A percentile compares a stretch with the other conserved stretches of the same genome.
These are phyloP conservation scores for Carex littledalei DNA, from an alignment of 176 grass and related monocot species.

Conservation along the genomic window DNA sequence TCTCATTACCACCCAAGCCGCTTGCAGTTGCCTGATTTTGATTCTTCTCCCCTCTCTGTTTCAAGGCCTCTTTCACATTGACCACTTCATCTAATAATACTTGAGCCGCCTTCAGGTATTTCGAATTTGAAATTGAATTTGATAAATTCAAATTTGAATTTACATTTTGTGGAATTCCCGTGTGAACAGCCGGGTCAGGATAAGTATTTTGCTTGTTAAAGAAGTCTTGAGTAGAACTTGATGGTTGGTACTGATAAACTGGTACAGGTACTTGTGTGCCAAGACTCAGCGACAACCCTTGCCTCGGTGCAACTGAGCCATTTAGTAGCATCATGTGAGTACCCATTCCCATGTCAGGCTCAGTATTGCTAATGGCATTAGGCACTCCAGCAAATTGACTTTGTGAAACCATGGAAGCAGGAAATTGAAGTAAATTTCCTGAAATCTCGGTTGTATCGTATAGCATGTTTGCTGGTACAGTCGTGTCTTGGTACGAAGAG, in stretches of 20 bases:
- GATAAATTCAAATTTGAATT: slow-evolving; percentile 32
- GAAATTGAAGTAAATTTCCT: slow-evolving; percentile 41
- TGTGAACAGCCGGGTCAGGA: slow-evolving; percentile 18
- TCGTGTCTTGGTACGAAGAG: slow-evolving; percentile 36
- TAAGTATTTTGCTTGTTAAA: slow-evolving; percentile 18
- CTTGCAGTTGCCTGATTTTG: slow-evolving; percentile 36
- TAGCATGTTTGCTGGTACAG: slow-evolving; percentile 33
- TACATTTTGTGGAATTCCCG: slow-evolving; percentile 12
- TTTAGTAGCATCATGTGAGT: slow-evolving; percentile 60
- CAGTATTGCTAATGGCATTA: slow-evolving; percentile 18
- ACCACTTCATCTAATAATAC: slow-evolving; percentile 77
- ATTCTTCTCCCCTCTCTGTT: slow-evolving; percentile 40
- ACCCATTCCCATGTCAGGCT: slow-evolving; percentile 37
- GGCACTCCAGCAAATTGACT: slow-evolving; percentile 10
- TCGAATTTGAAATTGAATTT: slow-evolving; percentile 56
- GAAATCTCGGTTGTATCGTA: slow-evolving; percentile 18
- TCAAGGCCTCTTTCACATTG: slow-evolving; percentile 59
- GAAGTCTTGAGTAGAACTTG: slow-evolving; percentile 34
- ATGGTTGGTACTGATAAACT: slow-evolving; percentile 51
- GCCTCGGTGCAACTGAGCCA: slow-evolving; percentile 33
- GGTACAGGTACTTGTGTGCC: slow-evolving; percentile 64
- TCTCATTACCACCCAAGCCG: slow-evolving; percentile 34
- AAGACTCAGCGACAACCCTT: slow-evolving; percentile 80
- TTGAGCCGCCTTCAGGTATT: slow-evolving; percentile 60
- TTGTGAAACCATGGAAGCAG: slow-evolving; percentile 43